Base-by-base conservation (phyloP, 192 early-diverging fungal genomes). In the Diversispora eburnea region DNA sequence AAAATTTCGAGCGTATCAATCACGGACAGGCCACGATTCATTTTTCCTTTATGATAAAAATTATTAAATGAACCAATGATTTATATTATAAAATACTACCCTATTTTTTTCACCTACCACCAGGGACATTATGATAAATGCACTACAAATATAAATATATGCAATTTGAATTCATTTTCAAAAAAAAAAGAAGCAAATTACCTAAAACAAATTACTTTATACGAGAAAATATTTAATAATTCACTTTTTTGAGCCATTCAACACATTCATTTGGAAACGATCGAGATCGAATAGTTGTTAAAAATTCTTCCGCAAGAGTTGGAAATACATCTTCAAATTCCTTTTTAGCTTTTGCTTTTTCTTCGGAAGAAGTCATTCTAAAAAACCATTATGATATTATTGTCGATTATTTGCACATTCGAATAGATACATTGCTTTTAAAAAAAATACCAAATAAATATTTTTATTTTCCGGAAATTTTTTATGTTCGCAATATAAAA, bases 21-120 rank as follows among this genome's bases (percentile, higher is more conserved):
- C 17, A 99, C 97, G 4, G 95, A 94, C 64, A 98, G 81, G 33
- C 97, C 97, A 79, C 97, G 92, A 91, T 99, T 99, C 88, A 98
- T 89, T 85, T 99, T 99, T 77, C 94, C 96, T 89, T 62, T 12
- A 20, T 39, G 8, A 45, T 20, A 62, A 66, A 22, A 20, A 51
- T 22, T 8, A 47, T 62, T 47, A 39, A 72, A 42, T 43, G 42
- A 19, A 66, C 20, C 39, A 20, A 69, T 72, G 39, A 9, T 17
- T 9, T 8, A 59, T 12, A 45, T 33, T 10, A 41, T 47, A 17
- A n/a, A 59, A 0, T 22, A 41, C 7, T 0, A 13, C 71, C 19
- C 25, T 22, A 41, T 20, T n/a, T 9, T 51, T 61, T 4, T 61
- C 3, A 45, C 75, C 64, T 78, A 88, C 89, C 89, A 41, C 89